Conservation (phyloP, 1,139 yeast species). For the Pichia sp. region DNA sequence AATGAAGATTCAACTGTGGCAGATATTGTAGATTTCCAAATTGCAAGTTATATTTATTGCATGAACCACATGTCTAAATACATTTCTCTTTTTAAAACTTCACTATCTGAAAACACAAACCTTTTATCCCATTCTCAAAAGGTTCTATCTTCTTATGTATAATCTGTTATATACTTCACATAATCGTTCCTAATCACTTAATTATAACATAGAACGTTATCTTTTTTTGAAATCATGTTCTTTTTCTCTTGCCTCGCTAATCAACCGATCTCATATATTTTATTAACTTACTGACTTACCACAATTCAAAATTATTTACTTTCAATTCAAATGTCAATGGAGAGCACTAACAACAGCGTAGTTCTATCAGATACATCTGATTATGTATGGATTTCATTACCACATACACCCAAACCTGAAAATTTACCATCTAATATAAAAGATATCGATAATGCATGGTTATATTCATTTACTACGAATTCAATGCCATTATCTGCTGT, state of each 20-base stretch:
- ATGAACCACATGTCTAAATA: slow-evolving; percentile 6
- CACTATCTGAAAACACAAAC: slow-evolving; percentile 1
- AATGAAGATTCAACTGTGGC: slow-evolving; percentile 11
- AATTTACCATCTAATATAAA: background rate
- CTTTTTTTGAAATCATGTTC: too few species aligned
- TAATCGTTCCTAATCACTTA: background rate
- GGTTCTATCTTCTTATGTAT: slow-evolving; percentile 5
- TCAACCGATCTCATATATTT: too few species aligned
- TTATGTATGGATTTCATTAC: slow-evolving; percentile 1
- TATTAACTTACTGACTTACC: too few species aligned
- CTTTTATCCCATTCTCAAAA: slow-evolving; percentile 4
- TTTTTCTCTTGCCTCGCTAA: background rate
- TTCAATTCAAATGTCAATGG: background rate
- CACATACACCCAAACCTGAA: background rate
- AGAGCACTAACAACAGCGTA: background rate
- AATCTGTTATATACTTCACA: background rate
- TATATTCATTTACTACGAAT: slow-evolving; percentile 1
- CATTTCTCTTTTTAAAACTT: slow-evolving; percentile 1
- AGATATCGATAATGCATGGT: background rate
- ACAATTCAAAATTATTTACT: too few species aligned
- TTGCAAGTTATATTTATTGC: slow-evolving; percentile 24
- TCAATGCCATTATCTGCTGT: slow-evolving; percentile 7
- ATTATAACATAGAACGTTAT: background rate
- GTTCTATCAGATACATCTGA: background rate
- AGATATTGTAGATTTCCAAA: slow-evolving; percentile 24